Percentiles rank a stretch among this genome's conserved stretches.
Conservation (phyloP, 345 rosid genomes). For the Arabidopsis suecica region DNA sequence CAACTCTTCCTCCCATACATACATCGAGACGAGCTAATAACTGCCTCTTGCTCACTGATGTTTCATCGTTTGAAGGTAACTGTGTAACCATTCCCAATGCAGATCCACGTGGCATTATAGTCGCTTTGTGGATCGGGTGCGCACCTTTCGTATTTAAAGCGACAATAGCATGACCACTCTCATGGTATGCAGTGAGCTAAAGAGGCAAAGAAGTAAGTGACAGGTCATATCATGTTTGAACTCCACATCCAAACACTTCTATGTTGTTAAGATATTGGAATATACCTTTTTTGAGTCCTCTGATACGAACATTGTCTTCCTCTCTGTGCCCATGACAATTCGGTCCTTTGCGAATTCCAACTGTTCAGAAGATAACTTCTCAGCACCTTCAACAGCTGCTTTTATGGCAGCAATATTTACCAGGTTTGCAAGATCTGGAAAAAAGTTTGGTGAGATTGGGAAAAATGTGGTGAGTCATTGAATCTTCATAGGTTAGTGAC, state of each 20-base stretch:
- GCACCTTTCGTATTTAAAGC: constrained; percentile 93
- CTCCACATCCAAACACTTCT: background rate
- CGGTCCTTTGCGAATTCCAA: constrained; percentile 96
- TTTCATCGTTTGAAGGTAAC: constrained; percentile 95
- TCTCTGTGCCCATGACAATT: constrained; percentile 95
- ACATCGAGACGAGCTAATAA: constrained; percentile 96
- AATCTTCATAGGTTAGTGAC: constrained; percentile 15
- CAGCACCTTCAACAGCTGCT: constrained; percentile 98
- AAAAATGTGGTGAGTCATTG: constrained; percentile 4
- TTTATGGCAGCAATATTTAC: constrained; percentile 98
- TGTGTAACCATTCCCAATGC: constrained; percentile 99
- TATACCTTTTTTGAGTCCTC: constrained; percentile 97
- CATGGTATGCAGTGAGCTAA: constrained; percentile 98
- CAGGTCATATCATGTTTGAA: constrained; percentile 9
- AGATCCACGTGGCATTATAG: constrained; percentile 98
- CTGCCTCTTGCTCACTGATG: constrained; percentile 94
- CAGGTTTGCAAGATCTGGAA: constrained; percentile 91
- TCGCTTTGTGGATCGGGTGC: constrained; percentile 97
- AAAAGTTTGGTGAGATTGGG: constrained; percentile 17
- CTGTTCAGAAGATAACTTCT: constrained; percentile 70
- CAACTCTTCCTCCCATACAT: constrained; percentile 99
- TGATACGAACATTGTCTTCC: constrained; percentile 93
- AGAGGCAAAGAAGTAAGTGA: constrained; percentile 33
- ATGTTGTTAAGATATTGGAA: background rate
- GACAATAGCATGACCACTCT: constrained; percentile 98